Base-by-base conservation (phyloP, 345 rosid genomes). In the Heritiera fomes region DNA sequence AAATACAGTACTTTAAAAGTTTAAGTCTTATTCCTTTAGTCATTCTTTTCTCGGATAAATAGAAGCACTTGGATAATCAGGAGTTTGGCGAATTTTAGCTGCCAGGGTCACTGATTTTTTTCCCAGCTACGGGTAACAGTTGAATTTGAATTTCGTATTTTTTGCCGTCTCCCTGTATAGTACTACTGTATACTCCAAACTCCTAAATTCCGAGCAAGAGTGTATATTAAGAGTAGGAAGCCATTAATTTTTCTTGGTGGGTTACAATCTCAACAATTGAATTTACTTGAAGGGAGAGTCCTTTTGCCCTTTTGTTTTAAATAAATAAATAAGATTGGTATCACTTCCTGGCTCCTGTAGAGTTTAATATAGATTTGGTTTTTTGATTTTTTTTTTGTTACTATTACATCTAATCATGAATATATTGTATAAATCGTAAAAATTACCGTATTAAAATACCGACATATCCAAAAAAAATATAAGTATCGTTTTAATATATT, bases 11-110 rank as follows among this genome's bases (percentile, higher is more conserved):
- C 6, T 47, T 2, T 20, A 28, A 8, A 43, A 59, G 0, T 46
- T 17, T 3, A 14, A 15, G n/a, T n/a, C 20, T n/a, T 23, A 15
- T n/a, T 8, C 5, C 38, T 8, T 15, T 2, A 3, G 46, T 32
- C 20, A 40, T 41, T n/a, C 23, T 7, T 65, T 65, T 65, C 28
- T 40, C 7, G 49, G 47, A 34, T 17, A 18, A 3, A 32, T 0
- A 14, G 12, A 38, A 1, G 32, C 5, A 52, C 43, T 3, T 50
- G 47, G 62, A 30, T 55, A 77, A 66, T 23, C 23, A 55, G 56
- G 65, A 41, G 38, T 30, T 58, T 66, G 75, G 75, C 56, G 73
- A 67, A 52, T 67, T 55, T 77, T 59, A 68, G 61, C 75, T 53
- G 71, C 47, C 63, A 47, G 49, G 18, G 7, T 56, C 14, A 0